A percentile compares a stretch with the other conserved stretches of the same genome.
Evolutionary conservation across 208 protist genomes (phyloP).

Genomic region (Tritrichomonas foetus): DNA sequence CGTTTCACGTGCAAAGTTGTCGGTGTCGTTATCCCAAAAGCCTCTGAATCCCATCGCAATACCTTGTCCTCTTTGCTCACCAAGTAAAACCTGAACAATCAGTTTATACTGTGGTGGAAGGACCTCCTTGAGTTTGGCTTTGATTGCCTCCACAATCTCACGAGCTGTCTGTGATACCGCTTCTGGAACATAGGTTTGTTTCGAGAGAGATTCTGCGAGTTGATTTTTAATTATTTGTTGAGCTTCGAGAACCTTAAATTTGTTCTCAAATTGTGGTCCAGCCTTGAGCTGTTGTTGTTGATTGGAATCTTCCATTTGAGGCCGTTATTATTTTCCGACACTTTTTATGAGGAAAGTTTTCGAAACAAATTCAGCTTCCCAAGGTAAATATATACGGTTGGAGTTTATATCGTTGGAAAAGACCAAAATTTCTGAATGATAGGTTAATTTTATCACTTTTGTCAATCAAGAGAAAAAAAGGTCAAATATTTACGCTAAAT

Average conservation of each 20-base stretch:
- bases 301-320: background rate
- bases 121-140: conserved; percentile 35
- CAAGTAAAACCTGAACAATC: conserved; percentile 47
- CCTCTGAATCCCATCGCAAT: conserved; percentile 46
- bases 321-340: too few relatives aligned
- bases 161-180: background rate
- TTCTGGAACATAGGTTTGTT: conserved; percentile 28
- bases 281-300: background rate
- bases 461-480: too few relatives aligned
- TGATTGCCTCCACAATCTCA: background rate
- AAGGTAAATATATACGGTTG: too few relatives aligned
- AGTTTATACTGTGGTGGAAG: conserved; percentile 45
- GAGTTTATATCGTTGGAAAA: too few relatives aligned
- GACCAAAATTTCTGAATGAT: too few relatives aligned
- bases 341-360: too few relatives aligned
- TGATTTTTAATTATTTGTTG: background rate
- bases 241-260: conserved; percentile 31
- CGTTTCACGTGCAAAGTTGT: conserved; percentile 43
- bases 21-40: conserved; percentile 49
- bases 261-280: background rate
- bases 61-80: conserved; percentile 46
- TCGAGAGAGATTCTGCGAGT: background rate
- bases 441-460: too few relatives aligned
- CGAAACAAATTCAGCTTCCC: too few relatives aligned
- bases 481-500: too few relatives aligned